Percentiles rank a stretch among this genome's conserved stretches.
These are phyloP conservation scores for Ceratocystis harringtonii DNA, from an alignment of 2,329 filamentous ascomycete genomes.

Conservation along the genomic window DNA sequence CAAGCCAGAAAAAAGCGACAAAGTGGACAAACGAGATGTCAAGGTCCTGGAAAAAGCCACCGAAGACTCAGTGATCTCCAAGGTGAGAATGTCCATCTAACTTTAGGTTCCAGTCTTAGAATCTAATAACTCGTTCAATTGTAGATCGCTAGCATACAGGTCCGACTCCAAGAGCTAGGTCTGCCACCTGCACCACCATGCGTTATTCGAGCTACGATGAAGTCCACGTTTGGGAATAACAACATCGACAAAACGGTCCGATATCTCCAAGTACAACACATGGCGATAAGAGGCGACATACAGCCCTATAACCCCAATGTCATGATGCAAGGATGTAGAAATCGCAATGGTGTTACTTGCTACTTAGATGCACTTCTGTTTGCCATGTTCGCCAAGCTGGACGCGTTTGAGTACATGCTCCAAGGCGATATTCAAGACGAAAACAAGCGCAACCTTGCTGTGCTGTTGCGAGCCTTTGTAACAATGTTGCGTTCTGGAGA, in stretches of 20 bases:
- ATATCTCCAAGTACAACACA: conserved; percentile 61
- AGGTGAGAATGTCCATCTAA: conserved; percentile 19
- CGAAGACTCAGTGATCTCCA: conserved; percentile 33
- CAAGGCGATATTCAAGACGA: conserved; percentile 63
- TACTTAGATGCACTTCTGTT: conserved; percentile 85
- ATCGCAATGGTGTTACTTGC: conserved; percentile 77
- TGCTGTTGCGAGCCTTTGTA: conserved; percentile 74
- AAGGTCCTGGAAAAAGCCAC: conserved; percentile 29
- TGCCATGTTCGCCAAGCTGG: conserved; percentile 83
- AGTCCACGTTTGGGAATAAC: conserved; percentile 48
- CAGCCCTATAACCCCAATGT: conserved; percentile 56
- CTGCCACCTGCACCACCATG: conserved; percentile 41
- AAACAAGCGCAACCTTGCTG: conserved; percentile 55
- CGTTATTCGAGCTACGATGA: conserved; percentile 39
- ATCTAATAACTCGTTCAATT: not conserved
- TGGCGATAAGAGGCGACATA: conserved; percentile 67
- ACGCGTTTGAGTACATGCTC: conserved; percentile 85
- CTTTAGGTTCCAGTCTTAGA: not conserved
- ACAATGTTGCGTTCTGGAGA: conserved; percentile 78
- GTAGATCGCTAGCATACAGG: conserved; percentile 30
- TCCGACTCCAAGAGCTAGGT: conserved; percentile 28
- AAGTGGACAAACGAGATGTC: conserved; percentile 2
- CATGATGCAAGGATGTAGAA: conserved; percentile 70
- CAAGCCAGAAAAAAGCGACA: conserved; percentile 9
- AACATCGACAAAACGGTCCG: conserved; percentile 62